Conservation (phyloP, 805 yeast genomes). For the Candida palmyrensis region DNA sequence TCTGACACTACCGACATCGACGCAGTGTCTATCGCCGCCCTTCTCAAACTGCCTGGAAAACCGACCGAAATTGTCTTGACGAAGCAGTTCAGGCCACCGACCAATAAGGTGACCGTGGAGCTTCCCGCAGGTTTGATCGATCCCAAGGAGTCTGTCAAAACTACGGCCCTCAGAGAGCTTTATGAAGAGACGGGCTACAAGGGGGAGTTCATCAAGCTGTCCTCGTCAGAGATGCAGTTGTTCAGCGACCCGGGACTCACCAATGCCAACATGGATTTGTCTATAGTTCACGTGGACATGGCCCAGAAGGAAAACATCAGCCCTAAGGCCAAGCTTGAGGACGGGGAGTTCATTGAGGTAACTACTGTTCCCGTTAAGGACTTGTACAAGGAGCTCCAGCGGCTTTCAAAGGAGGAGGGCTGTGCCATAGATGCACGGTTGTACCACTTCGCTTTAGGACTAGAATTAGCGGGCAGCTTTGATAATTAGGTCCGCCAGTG, state of each 20-base stretch:
- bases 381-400: conserved; percentile 50
- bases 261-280: conserved; percentile 79
- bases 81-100: conserved; percentile 93
- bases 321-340: conserved; percentile 78
- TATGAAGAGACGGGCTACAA: conserved; percentile 90
- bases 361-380: conserved; percentile 62
- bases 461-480: too few species aligned
- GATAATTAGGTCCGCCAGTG: too few species aligned
- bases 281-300: conserved; percentile 74
- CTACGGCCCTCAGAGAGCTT: conserved; percentile 83
- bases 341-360: conserved; percentile 89
- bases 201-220: conserved; percentile 48
- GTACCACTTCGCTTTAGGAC: conserved; percentile 81
- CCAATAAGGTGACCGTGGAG: conserved; percentile 81
- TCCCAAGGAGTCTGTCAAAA: conserved; percentile 68
- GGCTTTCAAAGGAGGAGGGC: conserved; percentile 53
- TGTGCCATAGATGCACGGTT: conserved; percentile 82
- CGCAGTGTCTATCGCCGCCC: conserved; percentile 87
- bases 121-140: conserved; percentile 95
- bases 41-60: conserved; percentile 44
- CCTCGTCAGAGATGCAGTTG: conserved; percentile 27
- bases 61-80: conserved; percentile 50
- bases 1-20: conserved; percentile 57
- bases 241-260: conserved; percentile 83
- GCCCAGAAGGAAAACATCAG: conserved; percentile 55